Base-by-base conservation (phyloP, 2,329 filamentous ascomycete species). In the Diaporthe batatas region DNA sequence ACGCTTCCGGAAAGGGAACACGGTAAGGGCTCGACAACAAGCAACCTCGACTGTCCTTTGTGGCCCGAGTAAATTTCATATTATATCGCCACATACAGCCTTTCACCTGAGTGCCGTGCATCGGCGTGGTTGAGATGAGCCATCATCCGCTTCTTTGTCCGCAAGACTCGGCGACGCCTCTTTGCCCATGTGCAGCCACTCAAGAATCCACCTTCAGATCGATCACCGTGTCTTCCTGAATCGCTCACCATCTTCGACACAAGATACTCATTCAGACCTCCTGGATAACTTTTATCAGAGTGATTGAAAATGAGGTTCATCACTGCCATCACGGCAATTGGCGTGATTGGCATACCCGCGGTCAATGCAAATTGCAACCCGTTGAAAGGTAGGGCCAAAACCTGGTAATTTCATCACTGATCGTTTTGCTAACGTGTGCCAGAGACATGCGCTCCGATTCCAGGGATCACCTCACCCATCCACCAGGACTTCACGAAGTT, bases 311-410 rank as follows among this genome's bases (percentile, higher is more conserved):
- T 70, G 68, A 36, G 25, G 10, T 10, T 51, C 32, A 32, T 44
- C 54, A 59, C n/a, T 59, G 54, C 54, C 14, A 51, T 51, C 11
- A 18, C 68, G 29, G n/a, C 68, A 12, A n/a, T 42, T 47, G 68
- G 42, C 23, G 39, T 59, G 34, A 29, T 42, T 47, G 68, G 42
- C 36, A 51, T 53, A 47, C 29, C 29, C n/a, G 51, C 54, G n/a
- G 68, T 51, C 32, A 70, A 51, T 4, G 68, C 68, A 23, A 34
- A 59, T 12, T 70, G 68, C 59, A 59, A 70, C 10, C 68, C 68
- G 8, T 25, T 58, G 6, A 51, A n/a, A 70, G 68, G 68, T 70
- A 29, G 34, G 54, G 12, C 34, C 34, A 1, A 23, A 16, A 6
- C 12, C 6, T 0, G 14, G 12, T 11, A 23, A 51, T 23, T 36